phyloP scores from a whole-genome alignment of 2,329 filamentous ascomycete genomes.

The Colletotrichum trifolii region DNA sequence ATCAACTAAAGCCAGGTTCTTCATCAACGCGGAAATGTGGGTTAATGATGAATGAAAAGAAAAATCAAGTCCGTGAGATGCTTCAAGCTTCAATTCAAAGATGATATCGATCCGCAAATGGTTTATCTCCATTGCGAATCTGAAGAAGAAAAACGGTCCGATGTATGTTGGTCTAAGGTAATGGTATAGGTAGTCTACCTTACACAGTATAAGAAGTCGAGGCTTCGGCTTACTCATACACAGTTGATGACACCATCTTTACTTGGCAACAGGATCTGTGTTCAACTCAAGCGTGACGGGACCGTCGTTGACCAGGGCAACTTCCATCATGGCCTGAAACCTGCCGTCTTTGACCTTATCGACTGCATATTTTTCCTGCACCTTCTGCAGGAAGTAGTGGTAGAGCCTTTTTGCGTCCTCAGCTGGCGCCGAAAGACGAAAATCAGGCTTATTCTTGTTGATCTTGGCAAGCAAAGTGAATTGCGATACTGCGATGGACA shows the following conservation, averaged over 20 bases:
- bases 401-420: conserved; percentile 86
- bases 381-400: conserved; percentile 81
- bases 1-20: too few species aligned
- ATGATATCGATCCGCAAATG: too few species aligned
- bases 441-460: conserved; percentile 97
- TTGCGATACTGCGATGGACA: conserved; percentile 79
- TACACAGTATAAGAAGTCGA: too few species aligned
- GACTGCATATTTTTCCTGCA: conserved; percentile 76
- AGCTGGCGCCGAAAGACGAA: conserved; percentile 85
- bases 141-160: too few species aligned
- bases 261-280: conserved; percentile 15
- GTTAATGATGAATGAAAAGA: too few species aligned
- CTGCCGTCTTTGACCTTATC: conserved; percentile 93
- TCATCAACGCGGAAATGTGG: too few species aligned
- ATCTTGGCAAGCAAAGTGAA: conserved; percentile 93
- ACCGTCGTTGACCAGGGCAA: conserved; percentile 88
- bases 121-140: too few species aligned
- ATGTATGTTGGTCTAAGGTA: too few species aligned
- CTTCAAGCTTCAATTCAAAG: too few species aligned
- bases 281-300: conserved; percentile 48
- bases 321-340: conserved; percentile 99
- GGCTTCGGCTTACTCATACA: too few species aligned
- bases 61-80: too few species aligned
- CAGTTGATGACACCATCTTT: not conserved
- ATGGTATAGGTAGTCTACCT: too few species aligned